Base-by-base conservation (phyloP, 176 grass and related monocot genomes). In the Phoenix dactylifera region DNA sequence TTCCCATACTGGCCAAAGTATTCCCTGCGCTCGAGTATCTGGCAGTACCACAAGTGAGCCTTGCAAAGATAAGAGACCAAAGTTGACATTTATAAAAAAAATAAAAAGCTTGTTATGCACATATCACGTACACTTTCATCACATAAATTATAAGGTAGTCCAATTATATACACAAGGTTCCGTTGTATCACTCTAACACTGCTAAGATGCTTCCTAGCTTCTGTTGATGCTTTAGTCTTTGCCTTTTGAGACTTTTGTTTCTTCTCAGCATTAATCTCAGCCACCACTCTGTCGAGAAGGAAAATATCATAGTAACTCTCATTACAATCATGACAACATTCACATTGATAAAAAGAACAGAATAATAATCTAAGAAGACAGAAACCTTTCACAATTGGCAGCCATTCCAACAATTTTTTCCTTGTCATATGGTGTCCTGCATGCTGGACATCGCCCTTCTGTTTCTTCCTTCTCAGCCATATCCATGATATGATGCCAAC, bases 1-100 rank as follows among this genome's bases (percentile, higher is more conserved):
- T 89, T 99, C 22, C 94, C 88, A 72, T 99, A 93, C 58, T 99
- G 88, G 65, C 94, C 94, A 99, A 99, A 99, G 72, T 99, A 99
- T 70, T 99, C 94, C 72, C 77, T 89, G 24, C 76, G 88, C 67
- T 99, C 84, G 55, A 99, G 88, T 77, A 89, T 74, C 94, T 99
- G 67, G 16, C n/a, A 72, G 17, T 64, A n/a, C 7, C 44, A 54
- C 24, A 73, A 14, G 10, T 44, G 10, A 44, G 35, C 35, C 1
- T 44, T 44, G 1, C 35, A 44, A 44, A 49, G 6, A 5, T 26
- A 23, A 56, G 24, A 77, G 35, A 67, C 29, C 2, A 51, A 76
- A 24, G 24, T 18, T 55, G 26, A 24, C 17, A 66, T 39, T 22
- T 68, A 51, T 55, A 48, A 73, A 52, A 9, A 20, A 62, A 63